Evolutionary conservation across 345 rosid genomes (phyloP).

Genomic region (Syzygium jambos): DNA sequence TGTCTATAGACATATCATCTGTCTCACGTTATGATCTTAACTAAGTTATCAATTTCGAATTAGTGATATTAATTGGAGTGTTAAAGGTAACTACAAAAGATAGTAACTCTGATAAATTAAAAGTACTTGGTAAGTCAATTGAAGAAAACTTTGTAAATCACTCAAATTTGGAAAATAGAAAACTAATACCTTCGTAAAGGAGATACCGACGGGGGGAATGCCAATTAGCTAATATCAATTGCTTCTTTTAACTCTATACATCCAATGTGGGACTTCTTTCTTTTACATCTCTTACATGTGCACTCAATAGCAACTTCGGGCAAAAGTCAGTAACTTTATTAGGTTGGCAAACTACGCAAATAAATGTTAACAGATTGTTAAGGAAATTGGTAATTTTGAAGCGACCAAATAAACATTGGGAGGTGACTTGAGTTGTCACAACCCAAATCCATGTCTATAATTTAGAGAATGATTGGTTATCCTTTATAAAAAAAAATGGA

Average conservation of each 20-base stretch:
- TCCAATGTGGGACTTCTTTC: background rate
- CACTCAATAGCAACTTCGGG: rapidly evolving
- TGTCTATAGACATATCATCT: background rate
- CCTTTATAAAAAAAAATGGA: background rate
- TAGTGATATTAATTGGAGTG: background rate
- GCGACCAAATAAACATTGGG: background rate
- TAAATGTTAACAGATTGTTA: background rate
- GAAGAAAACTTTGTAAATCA: background rate
- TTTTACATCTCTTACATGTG: background rate
- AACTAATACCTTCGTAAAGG: too few species aligned
- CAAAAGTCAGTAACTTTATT: background rate
- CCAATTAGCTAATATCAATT: too few species aligned
- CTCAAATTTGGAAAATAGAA: too few species aligned
- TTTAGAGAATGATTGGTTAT: too few species aligned
- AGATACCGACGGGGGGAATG: too few species aligned
- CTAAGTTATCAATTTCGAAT: background rate
- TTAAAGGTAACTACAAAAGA: background rate
- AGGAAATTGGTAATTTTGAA: too few species aligned
- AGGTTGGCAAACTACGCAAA: background rate
- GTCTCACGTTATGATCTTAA: background rate
- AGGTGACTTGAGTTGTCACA: background rate
- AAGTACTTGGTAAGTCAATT: background rate
- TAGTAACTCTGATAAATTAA: too few species aligned
- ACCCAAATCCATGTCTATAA: background rate
- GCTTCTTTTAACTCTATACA: background rate